A percentile compares a stretch with the other conserved stretches of the same genome.
These are phyloP conservation scores for Arachis hypogaea DNA, from an alignment of 306 rosid genomes.

Conservation along the genomic window DNA sequence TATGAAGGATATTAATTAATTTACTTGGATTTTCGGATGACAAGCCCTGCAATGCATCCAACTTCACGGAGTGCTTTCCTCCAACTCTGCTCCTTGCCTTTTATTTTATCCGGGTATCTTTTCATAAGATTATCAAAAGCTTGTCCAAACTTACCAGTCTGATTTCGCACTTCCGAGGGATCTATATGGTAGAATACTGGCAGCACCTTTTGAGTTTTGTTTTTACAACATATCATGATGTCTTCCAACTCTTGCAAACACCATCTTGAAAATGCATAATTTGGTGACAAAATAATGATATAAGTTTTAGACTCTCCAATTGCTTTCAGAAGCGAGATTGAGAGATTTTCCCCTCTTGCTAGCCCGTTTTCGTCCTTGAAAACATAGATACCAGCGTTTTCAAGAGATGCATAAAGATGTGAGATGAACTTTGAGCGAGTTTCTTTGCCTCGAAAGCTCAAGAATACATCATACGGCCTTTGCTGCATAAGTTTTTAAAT, in stretches of 20 bases:
- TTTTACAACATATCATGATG: not conserved
- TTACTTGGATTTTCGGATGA: not conserved
- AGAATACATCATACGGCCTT: constrained; percentile 2
- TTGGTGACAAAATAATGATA: constrained; percentile 25
- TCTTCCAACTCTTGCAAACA: constrained; percentile 24
- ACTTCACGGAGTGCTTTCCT: not conserved
- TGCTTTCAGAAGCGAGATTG: not conserved
- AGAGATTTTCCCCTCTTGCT: not conserved
- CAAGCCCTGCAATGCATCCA: not conserved
- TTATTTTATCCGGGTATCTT: not conserved
- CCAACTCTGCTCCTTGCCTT: not conserved
- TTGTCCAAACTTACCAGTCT: not conserved
- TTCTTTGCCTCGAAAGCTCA: constrained; percentile 20
- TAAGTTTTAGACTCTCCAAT: constrained; percentile 10
- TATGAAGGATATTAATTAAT: not conserved
- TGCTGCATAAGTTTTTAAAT: not conserved
- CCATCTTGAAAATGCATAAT: constrained; percentile 37
- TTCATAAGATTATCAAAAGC: not conserved
- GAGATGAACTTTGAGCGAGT: not conserved
- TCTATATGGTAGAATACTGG: constrained; percentile 13
- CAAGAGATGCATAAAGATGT: constrained; percentile 12
- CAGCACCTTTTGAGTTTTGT: not conserved
- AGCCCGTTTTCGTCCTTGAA: constrained; percentile 17
- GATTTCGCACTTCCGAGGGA: constrained; percentile 1
- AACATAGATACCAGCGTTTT: not conserved